A percentile compares a stretch with the other conserved stretches of the same genome.
Evolutionary conservation across 2,329 filamentous ascomycete genomes (phyloP).

Genomic region (Zymoseptoria passerinii): DNA sequence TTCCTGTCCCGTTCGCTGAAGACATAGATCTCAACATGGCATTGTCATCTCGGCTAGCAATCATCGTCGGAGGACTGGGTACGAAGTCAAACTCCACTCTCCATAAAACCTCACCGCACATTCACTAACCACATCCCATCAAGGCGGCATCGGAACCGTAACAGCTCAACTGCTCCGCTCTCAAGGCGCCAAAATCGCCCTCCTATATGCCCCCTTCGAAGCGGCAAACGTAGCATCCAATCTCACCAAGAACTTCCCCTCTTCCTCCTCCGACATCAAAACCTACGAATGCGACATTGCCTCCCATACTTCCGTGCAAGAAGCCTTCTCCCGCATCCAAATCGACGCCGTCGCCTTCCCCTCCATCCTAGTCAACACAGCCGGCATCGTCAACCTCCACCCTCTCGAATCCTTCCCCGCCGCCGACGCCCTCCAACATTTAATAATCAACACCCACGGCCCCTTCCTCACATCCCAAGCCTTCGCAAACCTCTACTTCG

Average conservation of each 20-base stretch:
- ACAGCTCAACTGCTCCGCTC: constrained; percentile 36
- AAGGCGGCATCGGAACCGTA: constrained; percentile 37
- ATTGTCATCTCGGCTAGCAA: constrained; percentile 33
- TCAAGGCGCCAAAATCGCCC: constrained; percentile 37
- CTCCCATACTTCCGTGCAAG: constrained; percentile 21
- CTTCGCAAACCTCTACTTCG: constrained; percentile 36
- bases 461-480: constrained; percentile 41
- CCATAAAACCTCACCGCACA: background rate
- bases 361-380: constrained; percentile 29
- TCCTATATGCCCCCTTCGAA: constrained; percentile 43
- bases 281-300: constrained; percentile 32
- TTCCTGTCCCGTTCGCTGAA: background rate
- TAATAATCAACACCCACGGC: constrained; percentile 38
- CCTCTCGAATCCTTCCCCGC: constrained; percentile 37
- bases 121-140: background rate
- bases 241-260: constrained; percentile 30
- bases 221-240: constrained; percentile 31
- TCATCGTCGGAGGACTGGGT: constrained; percentile 39
- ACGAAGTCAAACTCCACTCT: constrained; percentile 8
- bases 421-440: constrained; percentile 38
- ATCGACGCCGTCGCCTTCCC: constrained; percentile 23
- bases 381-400: constrained; percentile 39
- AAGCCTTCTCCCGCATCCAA: constrained; percentile 23
- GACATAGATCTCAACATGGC: constrained; percentile 15
- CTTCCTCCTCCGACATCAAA: constrained; percentile 10